Base-by-base conservation (phyloP, 495 filamentous ascomycete genomes). In the Amorphotheca resinae region DNA sequence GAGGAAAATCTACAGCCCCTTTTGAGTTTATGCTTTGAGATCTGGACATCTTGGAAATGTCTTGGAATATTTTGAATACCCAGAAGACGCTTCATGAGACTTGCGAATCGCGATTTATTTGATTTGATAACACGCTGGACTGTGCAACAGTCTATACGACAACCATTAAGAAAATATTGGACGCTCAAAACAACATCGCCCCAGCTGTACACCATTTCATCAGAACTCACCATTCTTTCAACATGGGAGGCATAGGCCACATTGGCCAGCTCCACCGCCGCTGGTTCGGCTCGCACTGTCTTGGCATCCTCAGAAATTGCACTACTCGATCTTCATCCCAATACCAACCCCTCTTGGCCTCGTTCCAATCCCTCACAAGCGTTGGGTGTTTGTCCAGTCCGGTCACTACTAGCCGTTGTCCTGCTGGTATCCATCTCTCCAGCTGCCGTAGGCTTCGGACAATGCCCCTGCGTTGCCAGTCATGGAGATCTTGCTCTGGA, bases 21-120 rank as follows among this genome's bases (percentile, higher is more conserved):
- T 54, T 54, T 28, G 37, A 41, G 25, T 54, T 47, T 22, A 54
- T 54, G 46, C 46, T 50, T 26, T 48, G 28, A 42, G 9, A 28
- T 28, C 5, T 28, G n/a, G n/a, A n/a, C n/a, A n/a, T n/a, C 2
- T 11, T 9, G 6, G 17, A 37, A 20, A 37, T 9, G 2, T 37
- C 9, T 9, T 14, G 17, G 6, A n/a, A 15, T 41, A 32, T 5
- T 32, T 32, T 32, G 28, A 32, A 14, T n/a, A n/a, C n/a, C n/a
- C n/a, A n/a, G n/a, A n/a, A n/a, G n/a, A n/a, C n/a, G n/a, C n/a
- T n/a, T n/a, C n/a, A n/a, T n/a, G n/a, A n/a, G n/a, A n/a, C n/a
- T n/a, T n/a, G n/a, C n/a, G n/a, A n/a, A n/a, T n/a, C n/a, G n/a
- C n/a, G n/a, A n/a, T n/a, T n/a, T n/a, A n/a, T n/a, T n/a, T 3